Base-by-base conservation (phyloP, 2,329 filamentous ascomycete genomes). In the Knoxdaviesia proteae region DNA sequence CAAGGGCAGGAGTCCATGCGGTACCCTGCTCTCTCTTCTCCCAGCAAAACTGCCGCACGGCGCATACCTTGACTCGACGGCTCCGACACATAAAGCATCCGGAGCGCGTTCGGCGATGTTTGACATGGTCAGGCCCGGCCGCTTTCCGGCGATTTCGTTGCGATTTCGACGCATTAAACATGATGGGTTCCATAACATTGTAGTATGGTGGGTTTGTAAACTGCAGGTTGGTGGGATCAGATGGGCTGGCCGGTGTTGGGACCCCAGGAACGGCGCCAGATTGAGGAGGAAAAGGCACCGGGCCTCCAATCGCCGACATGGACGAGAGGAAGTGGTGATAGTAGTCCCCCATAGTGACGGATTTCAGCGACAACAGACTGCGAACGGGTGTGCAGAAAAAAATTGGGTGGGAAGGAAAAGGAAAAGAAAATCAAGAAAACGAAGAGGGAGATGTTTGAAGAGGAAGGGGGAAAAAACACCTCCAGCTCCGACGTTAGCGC, bases 71-170 rank as follows among this genome's bases (percentile, higher is more conserved):
- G 42, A 96, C 87, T 57, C 90, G 74, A 50, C 90, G 74, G 52
- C 78, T 79, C 46, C 90, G 74, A 59, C 90, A 98, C 39, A 87
- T 96, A 49, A 68, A 94, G 61, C 90, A 98, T 32, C 90, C 90
- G 48, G 86, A 94, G 51, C 90, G 72, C 38, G 90, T 96, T 50
- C 90, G 76, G 47, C 87, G 80, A 57, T 96, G 88, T 60, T 96
- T 96, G 50, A 92, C 80, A 53, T 81, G 78, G 47, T 92, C 82
- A 40, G 63, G 48, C 3, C 64, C 67, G 2, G 62, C 55, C 7
- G 47, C 58, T 6, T 20, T 20, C 20, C 20, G 20, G 20, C 20
- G 20, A 20, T 20, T 61, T 50, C 68, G 63, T 41, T 65, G 61
- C 7, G 63, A 40, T 50, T 70, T 70, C 10, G 64, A 56, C 2